A percentile compares a stretch with the other conserved stretches of the same genome.
Evolutionary conservation across 202 grass and related monocot species (phyloP).

Genomic region (Tripidium arundinaceum): DNA sequence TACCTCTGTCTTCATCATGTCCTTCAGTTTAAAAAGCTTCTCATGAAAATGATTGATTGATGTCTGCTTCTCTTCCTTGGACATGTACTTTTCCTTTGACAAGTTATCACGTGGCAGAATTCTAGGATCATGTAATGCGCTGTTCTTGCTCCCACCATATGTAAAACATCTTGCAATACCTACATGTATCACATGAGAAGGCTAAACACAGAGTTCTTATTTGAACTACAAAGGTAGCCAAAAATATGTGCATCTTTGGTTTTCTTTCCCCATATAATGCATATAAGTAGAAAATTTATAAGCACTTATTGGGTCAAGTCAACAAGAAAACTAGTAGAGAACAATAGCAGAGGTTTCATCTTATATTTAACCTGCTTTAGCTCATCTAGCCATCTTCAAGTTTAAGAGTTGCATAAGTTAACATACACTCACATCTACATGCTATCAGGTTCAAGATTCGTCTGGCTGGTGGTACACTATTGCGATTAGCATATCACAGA

Average conservation of each 20-base stretch:
- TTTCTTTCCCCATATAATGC: slow-evolving; percentile 3
- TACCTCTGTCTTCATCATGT: slow-evolving; percentile 97
- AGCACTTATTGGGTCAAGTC: neutral
- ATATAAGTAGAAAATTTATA: neutral
- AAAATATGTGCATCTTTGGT: neutral
- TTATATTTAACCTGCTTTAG: neutral
- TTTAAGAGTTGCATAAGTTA: neutral
- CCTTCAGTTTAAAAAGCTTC: slow-evolving; percentile 93
- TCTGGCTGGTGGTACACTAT: neutral
- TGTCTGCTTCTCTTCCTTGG: slow-evolving; percentile 80
- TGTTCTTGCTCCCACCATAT: slow-evolving; percentile 83
- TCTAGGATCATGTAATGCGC: slow-evolving; percentile 71
- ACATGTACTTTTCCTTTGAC: slow-evolving; percentile 81
- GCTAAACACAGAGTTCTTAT: neutral
- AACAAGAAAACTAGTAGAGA: neutral
- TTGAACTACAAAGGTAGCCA: neutral
- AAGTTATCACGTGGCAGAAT: slow-evolving; percentile 60
- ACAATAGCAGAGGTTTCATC: neutral
- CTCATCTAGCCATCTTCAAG: neutral
- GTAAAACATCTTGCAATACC: slow-evolving; percentile 93
- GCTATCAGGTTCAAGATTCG: neutral
- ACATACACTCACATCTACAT: neutral
- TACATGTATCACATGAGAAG: slow-evolving; percentile 23
- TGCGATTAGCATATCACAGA: neutral
- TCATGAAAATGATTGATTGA: slow-evolving; percentile 94